These are phyloP conservation scores for Penicillium lividum DNA, from an alignment of 495 filamentous ascomycete species.

Conservation along the genomic window DNA sequence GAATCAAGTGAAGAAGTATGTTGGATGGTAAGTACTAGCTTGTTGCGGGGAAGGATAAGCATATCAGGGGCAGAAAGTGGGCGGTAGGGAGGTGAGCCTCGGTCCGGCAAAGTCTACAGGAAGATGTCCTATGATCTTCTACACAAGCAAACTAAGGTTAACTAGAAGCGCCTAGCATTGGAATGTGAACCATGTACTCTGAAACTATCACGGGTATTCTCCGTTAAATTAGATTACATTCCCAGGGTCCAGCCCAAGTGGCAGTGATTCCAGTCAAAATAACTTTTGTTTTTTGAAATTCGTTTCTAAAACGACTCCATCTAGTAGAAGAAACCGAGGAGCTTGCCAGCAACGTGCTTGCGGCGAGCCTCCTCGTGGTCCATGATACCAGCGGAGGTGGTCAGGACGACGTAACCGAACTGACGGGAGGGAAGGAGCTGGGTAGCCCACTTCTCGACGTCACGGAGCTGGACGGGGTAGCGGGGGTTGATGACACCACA, in stretches of 20 bases:
- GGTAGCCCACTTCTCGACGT: slow-evolving; percentile 98
- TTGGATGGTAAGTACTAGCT: background rate
- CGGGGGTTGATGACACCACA: slow-evolving; percentile 97
- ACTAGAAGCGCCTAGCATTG: slow-evolving; percentile 31
- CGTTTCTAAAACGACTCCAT: slow-evolving; percentile 29
- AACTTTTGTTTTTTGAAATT: slow-evolving; percentile 34
- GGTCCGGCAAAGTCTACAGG: slow-evolving; percentile 9
- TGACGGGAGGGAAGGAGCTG: slow-evolving; percentile 98
- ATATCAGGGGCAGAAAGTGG: slow-evolving; percentile 13
- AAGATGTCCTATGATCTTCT: background rate
- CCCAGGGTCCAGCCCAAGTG: slow-evolving; percentile 30
- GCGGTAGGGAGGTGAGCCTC: slow-evolving; percentile 25
- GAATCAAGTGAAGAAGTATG: background rate
- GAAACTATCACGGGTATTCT: slow-evolving; percentile 32
- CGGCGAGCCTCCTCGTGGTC: slow-evolving; percentile 98
- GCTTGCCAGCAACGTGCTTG: slow-evolving; percentile 96
- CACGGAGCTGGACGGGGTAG: slow-evolving; percentile 96
- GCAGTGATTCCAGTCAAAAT: slow-evolving; percentile 31
- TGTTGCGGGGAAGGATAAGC: slow-evolving; percentile 18
- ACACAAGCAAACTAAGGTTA: slow-evolving; percentile 12
- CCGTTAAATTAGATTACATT: slow-evolving; percentile 39
- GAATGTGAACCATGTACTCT: slow-evolving; percentile 30
- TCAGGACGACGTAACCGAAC: slow-evolving; percentile 98
- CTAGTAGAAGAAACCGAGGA: slow-evolving; percentile 97
- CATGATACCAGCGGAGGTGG: slow-evolving; percentile 98